phyloP scores from a whole-genome alignment of 345 rosid genomes.

The Brassica incana region DNA sequence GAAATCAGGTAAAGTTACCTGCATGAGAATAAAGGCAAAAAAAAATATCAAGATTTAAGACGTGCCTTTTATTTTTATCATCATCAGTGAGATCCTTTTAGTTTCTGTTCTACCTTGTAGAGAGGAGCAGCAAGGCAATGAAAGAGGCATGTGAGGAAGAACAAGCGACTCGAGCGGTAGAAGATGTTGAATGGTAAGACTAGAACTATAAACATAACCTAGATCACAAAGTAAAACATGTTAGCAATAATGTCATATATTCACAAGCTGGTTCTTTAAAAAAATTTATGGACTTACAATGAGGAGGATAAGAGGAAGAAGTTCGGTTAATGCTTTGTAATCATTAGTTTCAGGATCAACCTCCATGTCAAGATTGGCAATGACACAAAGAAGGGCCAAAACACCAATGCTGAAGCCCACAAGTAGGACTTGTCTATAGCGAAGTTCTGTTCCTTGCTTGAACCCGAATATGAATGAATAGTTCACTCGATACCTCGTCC shows the following conservation, averaged over 20 bases:
- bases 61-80: neutral
- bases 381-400: slow-evolving; percentile 48
- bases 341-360: slow-evolving; percentile 44
- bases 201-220: slow-evolving; percentile 33
- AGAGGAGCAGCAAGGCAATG: slow-evolving; percentile 36
- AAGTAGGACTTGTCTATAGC: slow-evolving; percentile 58
- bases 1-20: slow-evolving; percentile 74
- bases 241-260: neutral
- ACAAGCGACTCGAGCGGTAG: slow-evolving; percentile 40
- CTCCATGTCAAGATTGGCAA: slow-evolving; percentile 68
- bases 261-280: neutral
- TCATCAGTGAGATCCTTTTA: neutral
- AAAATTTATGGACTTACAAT: slow-evolving; percentile 31
- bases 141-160: slow-evolving; percentile 42
- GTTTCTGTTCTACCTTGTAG: slow-evolving; percentile 36
- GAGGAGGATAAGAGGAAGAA: slow-evolving; percentile 48
- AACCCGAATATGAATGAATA: slow-evolving; percentile 71
- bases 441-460: slow-evolving; percentile 72
- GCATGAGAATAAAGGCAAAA: slow-evolving; percentile 4
- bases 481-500: slow-evolving; percentile 50
- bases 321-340: slow-evolving; percentile 49
- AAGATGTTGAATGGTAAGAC: slow-evolving; percentile 40
- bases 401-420: slow-evolving; percentile 52
- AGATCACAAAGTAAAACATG: neutral
- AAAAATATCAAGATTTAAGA: neutral